phyloP scores from a whole-genome alignment of 176 grass and related monocot species.

The Carex littledalei region DNA sequence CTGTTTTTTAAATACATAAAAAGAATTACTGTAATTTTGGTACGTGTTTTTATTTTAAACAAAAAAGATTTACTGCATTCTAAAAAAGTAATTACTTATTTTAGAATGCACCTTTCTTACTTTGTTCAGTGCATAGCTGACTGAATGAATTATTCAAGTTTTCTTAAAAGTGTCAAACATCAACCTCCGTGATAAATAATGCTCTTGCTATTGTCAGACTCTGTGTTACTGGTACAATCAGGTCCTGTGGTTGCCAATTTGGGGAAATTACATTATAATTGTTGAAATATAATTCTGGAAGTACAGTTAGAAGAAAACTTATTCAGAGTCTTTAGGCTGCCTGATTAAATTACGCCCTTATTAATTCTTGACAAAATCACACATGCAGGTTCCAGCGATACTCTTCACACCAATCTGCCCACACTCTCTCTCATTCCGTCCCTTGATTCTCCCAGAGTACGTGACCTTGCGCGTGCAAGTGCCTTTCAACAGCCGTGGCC shows the following conservation, averaged over 20 bases:
- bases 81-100: not conserved
- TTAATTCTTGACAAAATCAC: not conserved
- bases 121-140: not conserved
- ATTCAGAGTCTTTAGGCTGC: not conserved
- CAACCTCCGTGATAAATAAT: not conserved
- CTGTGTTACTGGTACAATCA: constrained; percentile 1
- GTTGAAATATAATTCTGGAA: not conserved
- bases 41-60: not conserved
- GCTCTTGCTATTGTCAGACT: not conserved
- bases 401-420: constrained; percentile 97
- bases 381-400: constrained; percentile 77
- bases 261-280: not conserved
- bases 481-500: constrained; percentile 77
- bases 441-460: constrained; percentile 80
- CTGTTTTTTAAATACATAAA: not conserved
- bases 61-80: not conserved
- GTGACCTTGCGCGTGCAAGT: constrained; percentile 77
- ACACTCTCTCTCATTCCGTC: constrained; percentile 86
- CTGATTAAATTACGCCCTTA: not conserved
- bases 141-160: not conserved
- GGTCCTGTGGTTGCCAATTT: not conserved
- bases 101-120: not conserved
- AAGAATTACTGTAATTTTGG: not conserved
- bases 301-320: not conserved
- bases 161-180: not conserved